A percentile compares a stretch with the other conserved stretches of the same genome.
These are phyloP conservation scores for Penicillium atrosanguineum DNA, from an alignment of 495 filamentous ascomycete species.

Conservation along the genomic window DNA sequence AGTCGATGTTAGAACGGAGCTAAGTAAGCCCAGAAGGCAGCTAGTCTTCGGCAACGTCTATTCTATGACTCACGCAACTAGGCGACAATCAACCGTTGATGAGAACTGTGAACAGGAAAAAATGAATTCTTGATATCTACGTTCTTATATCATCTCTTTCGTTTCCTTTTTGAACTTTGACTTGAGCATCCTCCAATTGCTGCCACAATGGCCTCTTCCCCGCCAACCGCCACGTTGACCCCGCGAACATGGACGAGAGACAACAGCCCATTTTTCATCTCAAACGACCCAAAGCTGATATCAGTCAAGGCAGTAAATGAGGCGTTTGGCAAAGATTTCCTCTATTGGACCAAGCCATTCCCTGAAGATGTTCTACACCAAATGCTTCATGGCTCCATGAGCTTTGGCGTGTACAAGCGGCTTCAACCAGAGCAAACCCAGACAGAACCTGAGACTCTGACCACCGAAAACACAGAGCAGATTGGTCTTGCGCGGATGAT, in stretches of 20 bases:
- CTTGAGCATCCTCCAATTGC: neutral
- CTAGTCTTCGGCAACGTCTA: neutral
- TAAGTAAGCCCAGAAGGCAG: neutral
- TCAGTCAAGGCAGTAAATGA: conserved; percentile 50
- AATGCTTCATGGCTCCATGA: conserved; percentile 51
- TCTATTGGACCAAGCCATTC: conserved; percentile 54
- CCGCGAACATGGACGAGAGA: conserved; percentile 23
- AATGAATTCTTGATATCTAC: neutral
- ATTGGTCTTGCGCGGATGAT: conserved; percentile 64
- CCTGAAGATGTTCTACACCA: conserved; percentile 39
- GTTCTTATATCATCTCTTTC: neutral
- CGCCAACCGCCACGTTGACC: conserved; percentile 15
- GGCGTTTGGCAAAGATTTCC: conserved; percentile 47
- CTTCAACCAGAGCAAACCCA: conserved; percentile 1
- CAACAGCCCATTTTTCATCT: conserved; percentile 43
- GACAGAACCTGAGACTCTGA: neutral
- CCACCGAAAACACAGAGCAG: conserved; percentile 25
- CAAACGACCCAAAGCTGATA: conserved; percentile 48
- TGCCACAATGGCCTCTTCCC: conserved; percentile 17
- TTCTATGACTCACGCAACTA: neutral
- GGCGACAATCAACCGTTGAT: neutral
- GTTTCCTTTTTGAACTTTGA: neutral
- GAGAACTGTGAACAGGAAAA: neutral
- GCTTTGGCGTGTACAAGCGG: conserved; percentile 51
- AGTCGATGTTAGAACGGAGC: no score